phyloP scores from a whole-genome alignment of 1,284 basidiomycete genomes.

The Rhodotorula sp. region DNA sequence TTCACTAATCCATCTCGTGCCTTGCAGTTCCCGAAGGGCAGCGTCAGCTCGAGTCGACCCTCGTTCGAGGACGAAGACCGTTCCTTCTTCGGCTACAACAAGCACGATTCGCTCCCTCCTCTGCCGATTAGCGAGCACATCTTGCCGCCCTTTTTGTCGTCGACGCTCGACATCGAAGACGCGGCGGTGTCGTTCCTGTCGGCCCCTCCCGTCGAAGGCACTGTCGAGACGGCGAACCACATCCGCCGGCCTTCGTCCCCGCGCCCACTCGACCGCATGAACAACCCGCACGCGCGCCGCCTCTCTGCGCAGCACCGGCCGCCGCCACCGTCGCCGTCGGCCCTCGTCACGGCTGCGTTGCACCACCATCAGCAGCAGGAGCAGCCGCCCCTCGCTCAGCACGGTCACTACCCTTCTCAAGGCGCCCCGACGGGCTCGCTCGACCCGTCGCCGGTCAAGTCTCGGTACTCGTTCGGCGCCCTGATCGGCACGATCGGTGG shows the following conservation, averaged over 20 bases:
- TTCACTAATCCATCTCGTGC: neutral
- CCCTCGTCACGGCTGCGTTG: slow-evolving; percentile 23
- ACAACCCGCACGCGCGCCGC: slow-evolving; percentile 28
- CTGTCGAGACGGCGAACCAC: slow-evolving; percentile 23
- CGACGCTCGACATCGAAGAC: slow-evolving; percentile 40
- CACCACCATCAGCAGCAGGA: slow-evolving; percentile 16
- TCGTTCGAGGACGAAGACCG: slow-evolving; percentile 38
- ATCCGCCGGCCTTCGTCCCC: slow-evolving; percentile 39
- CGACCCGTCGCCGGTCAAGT: slow-evolving; percentile 15
- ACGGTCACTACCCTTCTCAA: neutral
- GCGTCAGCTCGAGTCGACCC: slow-evolving; percentile 28
- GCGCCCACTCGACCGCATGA: slow-evolving; percentile 32
- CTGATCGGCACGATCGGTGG: slow-evolving; percentile 34
- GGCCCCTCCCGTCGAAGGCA: slow-evolving; percentile 7
- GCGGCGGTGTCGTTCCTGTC: slow-evolving; percentile 20
- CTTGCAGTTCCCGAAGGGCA: slow-evolving; percentile 38
- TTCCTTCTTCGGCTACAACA: slow-evolving; percentile 40
- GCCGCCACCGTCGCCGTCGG: slow-evolving; percentile 34
- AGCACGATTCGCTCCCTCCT: slow-evolving; percentile 40
- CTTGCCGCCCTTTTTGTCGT: slow-evolving; percentile 36
- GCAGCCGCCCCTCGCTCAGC: slow-evolving; percentile 3
- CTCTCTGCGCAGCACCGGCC: slow-evolving; percentile 36
- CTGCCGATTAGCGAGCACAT: slow-evolving; percentile 34
- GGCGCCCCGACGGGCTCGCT: neutral
- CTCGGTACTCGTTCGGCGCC: slow-evolving; percentile 35